These are phyloP conservation scores for Berberis thunbergii DNA, from an alignment of 164 flowering plant species.

Conservation along the genomic window DNA sequence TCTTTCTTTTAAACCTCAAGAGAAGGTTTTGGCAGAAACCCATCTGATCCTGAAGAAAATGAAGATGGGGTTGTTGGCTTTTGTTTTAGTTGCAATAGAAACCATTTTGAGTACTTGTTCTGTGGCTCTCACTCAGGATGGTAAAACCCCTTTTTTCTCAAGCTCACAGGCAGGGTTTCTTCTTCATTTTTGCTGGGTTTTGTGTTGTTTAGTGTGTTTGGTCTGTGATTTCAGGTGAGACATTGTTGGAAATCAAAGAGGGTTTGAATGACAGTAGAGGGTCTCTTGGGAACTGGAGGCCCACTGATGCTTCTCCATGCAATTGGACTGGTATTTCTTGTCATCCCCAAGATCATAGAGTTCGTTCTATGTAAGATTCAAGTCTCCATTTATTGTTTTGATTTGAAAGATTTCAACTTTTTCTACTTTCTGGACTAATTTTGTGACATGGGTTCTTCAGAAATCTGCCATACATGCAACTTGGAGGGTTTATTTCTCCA, in stretches of 20 bases:
- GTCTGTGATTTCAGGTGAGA: slow-evolving; percentile 32
- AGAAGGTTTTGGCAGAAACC: neutral
- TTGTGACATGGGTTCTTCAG: slow-evolving; percentile 30
- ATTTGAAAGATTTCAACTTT: neutral
- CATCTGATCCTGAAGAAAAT: neutral
- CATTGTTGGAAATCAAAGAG: slow-evolving; percentile 66
- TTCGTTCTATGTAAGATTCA: slow-evolving; percentile 56
- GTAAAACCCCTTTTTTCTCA: slow-evolving; percentile 21
- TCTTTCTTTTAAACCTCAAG: neutral
- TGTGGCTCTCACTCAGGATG: slow-evolving; percentile 64
- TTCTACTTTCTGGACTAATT: neutral
- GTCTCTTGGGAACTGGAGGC: slow-evolving; percentile 56
- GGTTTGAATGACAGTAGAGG: slow-evolving; percentile 59
- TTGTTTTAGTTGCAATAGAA: slow-evolving; percentile 12
- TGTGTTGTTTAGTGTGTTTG: neutral
- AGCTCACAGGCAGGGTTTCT: neutral
- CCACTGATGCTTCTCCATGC: slow-evolving; percentile 66
- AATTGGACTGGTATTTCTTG: slow-evolving; percentile 84
- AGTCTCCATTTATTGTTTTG: neutral
- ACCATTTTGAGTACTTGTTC: slow-evolving; percentile 28
- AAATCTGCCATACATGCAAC: slow-evolving; percentile 76
- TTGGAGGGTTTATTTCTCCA: slow-evolving; percentile 78
- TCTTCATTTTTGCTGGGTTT: neutral
- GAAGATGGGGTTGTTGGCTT: slow-evolving; percentile 18
- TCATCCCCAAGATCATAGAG: slow-evolving; percentile 43